Conservation (phyloP, 106 monocot genomes). For the Allium fistulosum region DNA sequence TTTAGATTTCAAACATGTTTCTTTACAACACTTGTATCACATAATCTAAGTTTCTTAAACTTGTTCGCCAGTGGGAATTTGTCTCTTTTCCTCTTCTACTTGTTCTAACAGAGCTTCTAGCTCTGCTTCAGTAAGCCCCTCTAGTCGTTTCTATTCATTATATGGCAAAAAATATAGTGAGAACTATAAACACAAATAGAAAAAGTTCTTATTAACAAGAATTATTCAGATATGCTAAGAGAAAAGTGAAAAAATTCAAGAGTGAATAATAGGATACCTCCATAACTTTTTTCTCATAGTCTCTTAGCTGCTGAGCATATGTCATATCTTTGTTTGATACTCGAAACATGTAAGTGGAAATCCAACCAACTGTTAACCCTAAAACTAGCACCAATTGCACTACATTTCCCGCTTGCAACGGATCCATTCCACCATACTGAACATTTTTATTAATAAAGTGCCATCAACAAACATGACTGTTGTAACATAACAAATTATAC, state of each 20-base stretch:
- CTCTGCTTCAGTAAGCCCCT: slow-evolving; percentile 76
- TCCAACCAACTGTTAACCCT: slow-evolving; percentile 92
- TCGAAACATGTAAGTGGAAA: slow-evolving; percentile 89
- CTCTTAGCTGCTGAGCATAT: slow-evolving; percentile 81
- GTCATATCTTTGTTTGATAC: slow-evolving; percentile 99
- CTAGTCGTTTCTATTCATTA: slow-evolving; percentile 63
- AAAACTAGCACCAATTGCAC: slow-evolving; percentile 84
- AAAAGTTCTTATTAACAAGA: background rate
- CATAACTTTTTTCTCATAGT: slow-evolving; percentile 96
- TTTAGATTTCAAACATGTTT: too few species aligned
- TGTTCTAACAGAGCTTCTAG: slow-evolving; percentile 72
- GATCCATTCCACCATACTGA: slow-evolving; percentile 81
- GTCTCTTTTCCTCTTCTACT: slow-evolving; percentile 83
- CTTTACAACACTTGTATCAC: too few species aligned
- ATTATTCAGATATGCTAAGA: background rate
- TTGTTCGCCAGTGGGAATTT: slow-evolving; percentile 17
- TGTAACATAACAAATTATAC: too few species aligned
- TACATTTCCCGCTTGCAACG: slow-evolving; percentile 85
- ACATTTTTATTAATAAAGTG: background rate
- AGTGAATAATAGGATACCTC: slow-evolving; percentile 33
- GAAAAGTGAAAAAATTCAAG: background rate
- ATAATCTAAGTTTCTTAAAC: background rate
- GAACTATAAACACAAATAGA: background rate
- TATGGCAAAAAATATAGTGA: background rate
- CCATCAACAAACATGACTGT: too few species aligned